phyloP scores from a whole-genome alignment of 2,329 filamentous ascomycete species.

The Niveomyces coronatus region DNA sequence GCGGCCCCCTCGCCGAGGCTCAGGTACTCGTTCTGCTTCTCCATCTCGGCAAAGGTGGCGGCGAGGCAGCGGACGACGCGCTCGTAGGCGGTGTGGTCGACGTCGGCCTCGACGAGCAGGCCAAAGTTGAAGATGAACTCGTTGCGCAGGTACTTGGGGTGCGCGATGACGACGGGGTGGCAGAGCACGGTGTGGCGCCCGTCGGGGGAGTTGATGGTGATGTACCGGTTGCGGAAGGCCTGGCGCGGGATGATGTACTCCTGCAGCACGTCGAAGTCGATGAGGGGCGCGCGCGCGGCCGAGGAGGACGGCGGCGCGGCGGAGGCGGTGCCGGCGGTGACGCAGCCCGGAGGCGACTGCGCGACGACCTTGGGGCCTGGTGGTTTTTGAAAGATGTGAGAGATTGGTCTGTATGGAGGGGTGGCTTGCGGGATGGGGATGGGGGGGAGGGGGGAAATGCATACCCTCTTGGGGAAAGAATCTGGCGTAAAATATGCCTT shows the following conservation, averaged over 20 bases:
- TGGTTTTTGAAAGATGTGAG: background rate
- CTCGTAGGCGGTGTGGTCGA: slow-evolving; percentile 69
- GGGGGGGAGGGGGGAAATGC: background rate
- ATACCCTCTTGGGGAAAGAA: slow-evolving; percentile 57
- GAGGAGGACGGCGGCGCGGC: no score
- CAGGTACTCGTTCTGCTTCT: slow-evolving; percentile 82
- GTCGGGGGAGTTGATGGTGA: slow-evolving; percentile 66
- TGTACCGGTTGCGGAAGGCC: slow-evolving; percentile 85
- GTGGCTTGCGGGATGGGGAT: background rate
- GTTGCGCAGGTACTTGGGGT: slow-evolving; percentile 76
- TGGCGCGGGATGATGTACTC: slow-evolving; percentile 93
- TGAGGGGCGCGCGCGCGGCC: slow-evolving; percentile 48
- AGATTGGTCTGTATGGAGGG: background rate
- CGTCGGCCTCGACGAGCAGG: slow-evolving; percentile 58
- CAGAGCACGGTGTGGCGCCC: slow-evolving; percentile 69
- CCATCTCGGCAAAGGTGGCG: slow-evolving; percentile 75
- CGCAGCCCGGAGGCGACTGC: slow-evolving; percentile 52
- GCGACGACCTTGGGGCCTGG: slow-evolving; percentile 52
- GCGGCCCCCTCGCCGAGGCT: slow-evolving; percentile 44
- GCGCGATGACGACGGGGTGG: slow-evolving; percentile 78
- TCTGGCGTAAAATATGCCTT: slow-evolving; percentile 60
- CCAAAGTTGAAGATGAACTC: slow-evolving; percentile 99
- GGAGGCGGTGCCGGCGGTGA: slow-evolving; percentile 34
- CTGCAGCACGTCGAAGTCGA: slow-evolving; percentile 78
- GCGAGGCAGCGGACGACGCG: slow-evolving; percentile 80